These are phyloP conservation scores for Annulohypoxylon moriforme DNA, from an alignment of 495 filamentous ascomycete species.

Conservation along the genomic window DNA sequence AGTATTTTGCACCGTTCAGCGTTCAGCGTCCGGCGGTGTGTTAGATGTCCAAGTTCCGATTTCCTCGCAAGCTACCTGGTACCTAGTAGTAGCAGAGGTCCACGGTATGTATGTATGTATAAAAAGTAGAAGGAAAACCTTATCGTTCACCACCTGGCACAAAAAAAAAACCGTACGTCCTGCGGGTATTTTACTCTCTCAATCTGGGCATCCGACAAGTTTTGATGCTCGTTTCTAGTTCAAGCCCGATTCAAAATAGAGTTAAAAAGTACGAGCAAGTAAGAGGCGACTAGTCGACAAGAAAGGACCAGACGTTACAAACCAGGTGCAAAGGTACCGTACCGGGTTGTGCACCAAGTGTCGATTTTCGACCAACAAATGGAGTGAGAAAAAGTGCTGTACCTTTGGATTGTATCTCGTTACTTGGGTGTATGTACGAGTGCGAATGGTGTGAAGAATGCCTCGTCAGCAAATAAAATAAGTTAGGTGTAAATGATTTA, in stretches of 20 bases:
- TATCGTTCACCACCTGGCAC: slow-evolving; percentile 18
- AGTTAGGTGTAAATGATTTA: background rate
- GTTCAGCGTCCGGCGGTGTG: too few relatives aligned
- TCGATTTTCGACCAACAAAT: background rate
- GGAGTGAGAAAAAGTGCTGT: background rate
- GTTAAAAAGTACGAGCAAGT: slow-evolving; percentile 13
- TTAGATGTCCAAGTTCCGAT: background rate
- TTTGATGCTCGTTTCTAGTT: background rate
- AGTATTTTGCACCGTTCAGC: slow-evolving; percentile 30
- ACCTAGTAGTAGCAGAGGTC: too few relatives aligned
- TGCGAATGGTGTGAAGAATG: background rate
- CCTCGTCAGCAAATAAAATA: slow-evolving; percentile 5
- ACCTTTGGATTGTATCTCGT: background rate
- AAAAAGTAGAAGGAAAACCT: slow-evolving; percentile 10
- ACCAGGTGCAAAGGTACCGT: slow-evolving; percentile 12
- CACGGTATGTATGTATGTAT: background rate
- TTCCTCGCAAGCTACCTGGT: background rate
- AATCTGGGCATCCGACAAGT: background rate
- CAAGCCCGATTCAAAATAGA: slow-evolving; percentile 11
- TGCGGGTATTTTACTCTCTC: slow-evolving; percentile 6
- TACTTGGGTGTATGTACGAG: background rate
- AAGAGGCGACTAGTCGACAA: background rate
- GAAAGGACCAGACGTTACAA: slow-evolving; percentile 15
- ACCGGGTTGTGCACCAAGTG: background rate
- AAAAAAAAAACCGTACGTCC: slow-evolving; percentile 24